phyloP scores from a whole-genome alignment of 2,329 filamentous ascomycete genomes.

The Arachnomyces sp. region DNA sequence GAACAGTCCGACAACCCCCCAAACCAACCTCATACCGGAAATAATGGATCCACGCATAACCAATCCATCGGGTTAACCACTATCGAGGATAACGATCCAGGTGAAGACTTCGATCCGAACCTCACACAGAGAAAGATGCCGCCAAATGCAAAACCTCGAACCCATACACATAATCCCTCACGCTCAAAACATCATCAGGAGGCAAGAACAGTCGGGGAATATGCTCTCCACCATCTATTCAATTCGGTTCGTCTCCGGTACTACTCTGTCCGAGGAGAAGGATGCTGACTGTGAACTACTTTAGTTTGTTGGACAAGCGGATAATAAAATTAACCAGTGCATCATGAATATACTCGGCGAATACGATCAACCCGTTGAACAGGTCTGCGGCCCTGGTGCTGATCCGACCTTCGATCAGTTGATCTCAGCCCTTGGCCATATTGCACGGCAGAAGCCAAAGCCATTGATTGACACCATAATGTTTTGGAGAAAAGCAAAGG shows the following conservation, averaged over 20 bases:
- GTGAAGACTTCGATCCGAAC: constrained; percentile 19
- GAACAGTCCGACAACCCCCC: constrained; percentile 18
- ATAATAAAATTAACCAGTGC: constrained; percentile 87
- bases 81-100: constrained; percentile 31
- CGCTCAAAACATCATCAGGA: constrained; percentile 66
- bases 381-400: constrained; percentile 80
- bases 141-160: constrained; percentile 58
- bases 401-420: constrained; percentile 89
- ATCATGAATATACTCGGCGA: constrained; percentile 67
- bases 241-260: constrained; percentile 58
- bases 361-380: constrained; percentile 74
- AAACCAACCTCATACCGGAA: constrained; percentile 26
- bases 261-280: constrained; percentile 13
- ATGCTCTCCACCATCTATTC: constrained; percentile 91
- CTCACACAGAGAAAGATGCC: constrained; percentile 37
- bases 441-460: constrained; percentile 88
- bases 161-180: constrained; percentile 66
- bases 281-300: constrained; percentile 20
- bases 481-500: constrained; percentile 95
- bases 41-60: constrained; percentile 30
- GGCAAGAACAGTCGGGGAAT: constrained; percentile 91
- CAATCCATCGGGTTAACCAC: constrained; percentile 25
- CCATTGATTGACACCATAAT: constrained; percentile 95
- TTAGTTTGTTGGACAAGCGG: constrained; percentile 88
- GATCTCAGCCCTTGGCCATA: constrained; percentile 86